Evolutionary conservation across 805 yeast genomes (phyloP).

Genomic region (Zygotorulaspora chibaensis): DNA sequence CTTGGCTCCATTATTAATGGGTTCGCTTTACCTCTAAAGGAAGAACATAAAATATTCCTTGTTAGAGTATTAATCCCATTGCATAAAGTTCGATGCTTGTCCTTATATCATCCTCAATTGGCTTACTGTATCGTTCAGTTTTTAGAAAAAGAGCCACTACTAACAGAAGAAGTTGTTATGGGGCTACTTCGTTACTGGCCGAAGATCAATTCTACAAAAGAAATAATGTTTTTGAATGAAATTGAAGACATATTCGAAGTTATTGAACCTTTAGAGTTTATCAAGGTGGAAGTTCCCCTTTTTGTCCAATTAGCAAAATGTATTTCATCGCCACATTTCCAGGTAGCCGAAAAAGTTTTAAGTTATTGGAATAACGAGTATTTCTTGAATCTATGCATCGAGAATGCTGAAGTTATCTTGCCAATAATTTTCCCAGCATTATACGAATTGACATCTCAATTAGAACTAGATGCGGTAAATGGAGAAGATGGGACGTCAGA

Average conservation of each 20-base stretch:
- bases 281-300: constrained; percentile 85
- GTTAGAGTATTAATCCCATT: constrained; percentile 83
- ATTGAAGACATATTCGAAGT: constrained; percentile 95
- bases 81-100: constrained; percentile 84
- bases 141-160: constrained; percentile 84
- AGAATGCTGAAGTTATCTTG: constrained; percentile 84
- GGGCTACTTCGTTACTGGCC: constrained; percentile 96
- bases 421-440: constrained; percentile 89
- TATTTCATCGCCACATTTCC: constrained; percentile 92
- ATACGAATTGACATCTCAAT: constrained; percentile 68
- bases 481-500: constrained; percentile 30
- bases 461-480: constrained; percentile 31
- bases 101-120: constrained; percentile 91
- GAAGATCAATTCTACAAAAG: constrained; percentile 89
- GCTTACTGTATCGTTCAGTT: constrained; percentile 97
- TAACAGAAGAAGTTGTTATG: constrained; percentile 95
- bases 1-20: constrained; percentile 96
- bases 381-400: constrained; percentile 83
- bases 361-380: constrained; percentile 94
- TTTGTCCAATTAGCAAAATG: constrained; percentile 93
- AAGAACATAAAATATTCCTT: constrained; percentile 90
- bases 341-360: constrained; percentile 91
- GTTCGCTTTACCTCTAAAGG: constrained; percentile 93
- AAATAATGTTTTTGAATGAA: constrained; percentile 92
- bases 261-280: constrained; percentile 88